Base-by-base conservation (phyloP, 1,284 basidiomycete genomes). In the Sporisorium reilianum region DNA sequence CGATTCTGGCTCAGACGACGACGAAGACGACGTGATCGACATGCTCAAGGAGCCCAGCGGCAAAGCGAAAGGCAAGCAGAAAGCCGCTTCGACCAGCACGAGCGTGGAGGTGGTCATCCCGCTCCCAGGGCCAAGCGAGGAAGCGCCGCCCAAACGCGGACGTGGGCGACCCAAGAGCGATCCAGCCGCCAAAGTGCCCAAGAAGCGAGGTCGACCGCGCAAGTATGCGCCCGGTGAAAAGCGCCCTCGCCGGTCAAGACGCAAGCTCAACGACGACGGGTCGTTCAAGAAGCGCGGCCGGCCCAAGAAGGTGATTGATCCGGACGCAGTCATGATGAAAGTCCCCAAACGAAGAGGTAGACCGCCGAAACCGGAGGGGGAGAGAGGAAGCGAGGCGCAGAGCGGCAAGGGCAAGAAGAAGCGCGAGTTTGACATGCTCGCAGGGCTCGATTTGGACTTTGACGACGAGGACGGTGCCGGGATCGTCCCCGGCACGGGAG, bases 211-310 rank as follows among this genome's bases (percentile, higher is more conserved):
- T 16, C 57, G 74, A 11, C 74, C 74, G 14, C 54, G 62, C 18
- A 76, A 72, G 55, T 71, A 72, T 30, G 65, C 68, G 0, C 48
- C 51, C 1, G 74, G 69, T 10, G 68, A 72, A 40, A 65, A 62
- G 25, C 57, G 64, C 2, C 57, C 64, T 0, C 52, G 64, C 9
- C 51, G 53, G 0, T 66, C 67, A 16, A 23, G 71, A 30, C 42
- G 66, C 14, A 75, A 70, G 48, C 34, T 72, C 30, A 76, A 72
- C n/a, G 54, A 55, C 14, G 74, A 76, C 42, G 74, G 74, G 8
- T 42, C 57, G 3, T 26, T 40, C 42, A 70, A 66, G 53, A 70
- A 70, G 18, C 66, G 66, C 11, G 72, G 72, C 7, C 32, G 72
- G 23, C 72, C 72, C 7, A 75, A 70, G 28, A 75, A 75, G 49